phyloP scores from a whole-genome alignment of 371 early-diverging fungal genomes.

The Mucor piriformis region DNA sequence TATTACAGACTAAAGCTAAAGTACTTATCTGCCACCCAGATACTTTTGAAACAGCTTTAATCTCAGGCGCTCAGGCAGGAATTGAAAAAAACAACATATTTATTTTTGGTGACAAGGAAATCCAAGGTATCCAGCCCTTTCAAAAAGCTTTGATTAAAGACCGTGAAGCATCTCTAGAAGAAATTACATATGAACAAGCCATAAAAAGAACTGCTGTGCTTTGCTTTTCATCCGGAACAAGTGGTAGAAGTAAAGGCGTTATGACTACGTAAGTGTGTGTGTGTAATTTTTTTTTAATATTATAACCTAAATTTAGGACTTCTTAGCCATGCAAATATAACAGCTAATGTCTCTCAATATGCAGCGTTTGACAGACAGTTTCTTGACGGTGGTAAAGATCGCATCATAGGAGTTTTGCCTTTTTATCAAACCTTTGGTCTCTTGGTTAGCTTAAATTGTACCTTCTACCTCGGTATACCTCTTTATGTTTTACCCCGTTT shows the following conservation, averaged over 20 bases:
- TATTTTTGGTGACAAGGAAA: constrained; percentile 57
- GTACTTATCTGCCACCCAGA: constrained; percentile 53
- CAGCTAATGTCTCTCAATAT: constrained; percentile 66
- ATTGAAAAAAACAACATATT: constrained; percentile 56
- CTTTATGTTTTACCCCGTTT: constrained; percentile 67
- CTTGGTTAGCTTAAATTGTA: constrained; percentile 20
- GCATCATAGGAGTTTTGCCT: constrained; percentile 65
- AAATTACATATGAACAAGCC: constrained; percentile 26
- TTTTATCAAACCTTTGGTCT: constrained; percentile 71
- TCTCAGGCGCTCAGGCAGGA: constrained; percentile 59
- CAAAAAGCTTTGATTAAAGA: constrained; percentile 9
- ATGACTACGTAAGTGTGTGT: constrained; percentile 60
- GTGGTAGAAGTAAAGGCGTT: constrained; percentile 79
- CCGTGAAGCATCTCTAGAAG: constrained; percentile 19
- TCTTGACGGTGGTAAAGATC: constrained; percentile 13
- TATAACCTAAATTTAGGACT: background rate
- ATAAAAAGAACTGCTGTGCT: constrained; percentile 56
- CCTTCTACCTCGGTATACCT: constrained; percentile 32
- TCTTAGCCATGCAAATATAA: constrained; percentile 73
- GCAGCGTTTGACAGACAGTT: constrained; percentile 20
- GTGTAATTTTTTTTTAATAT: background rate
- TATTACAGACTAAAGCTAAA: constrained; percentile 67
- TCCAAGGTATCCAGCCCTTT: constrained; percentile 41
- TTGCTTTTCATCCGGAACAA: constrained; percentile 82
- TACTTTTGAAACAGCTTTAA: constrained; percentile 49